Evolutionary conservation across 371 early-diverging fungal species (phyloP).

Genomic region (Circinella minor): DNA sequence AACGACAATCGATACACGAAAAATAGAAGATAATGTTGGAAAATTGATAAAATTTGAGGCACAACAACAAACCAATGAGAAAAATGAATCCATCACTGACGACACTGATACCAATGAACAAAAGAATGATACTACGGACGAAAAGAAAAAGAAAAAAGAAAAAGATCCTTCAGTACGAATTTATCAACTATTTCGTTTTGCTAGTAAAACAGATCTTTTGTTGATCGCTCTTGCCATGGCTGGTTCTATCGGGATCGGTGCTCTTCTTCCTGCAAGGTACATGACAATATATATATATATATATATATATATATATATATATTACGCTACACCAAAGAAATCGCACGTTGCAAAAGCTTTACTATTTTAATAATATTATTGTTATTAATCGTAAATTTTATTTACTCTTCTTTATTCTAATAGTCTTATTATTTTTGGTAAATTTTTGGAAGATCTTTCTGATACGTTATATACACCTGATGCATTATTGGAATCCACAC

Average conservation of each 20-base stretch:
- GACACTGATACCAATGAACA: neutral
- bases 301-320: too few species aligned
- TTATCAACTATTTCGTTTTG: constrained; percentile 70
- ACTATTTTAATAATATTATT: neutral
- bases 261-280: constrained; percentile 24
- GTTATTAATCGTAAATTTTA: neutral
- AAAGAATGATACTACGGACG: constrained; percentile 17
- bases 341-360: neutral
- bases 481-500: constrained; percentile 22
- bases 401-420: neutral
- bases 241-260: constrained; percentile 33
- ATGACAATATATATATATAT: too few species aligned
- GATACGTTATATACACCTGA: constrained; percentile 30
- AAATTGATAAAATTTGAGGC: too few species aligned
- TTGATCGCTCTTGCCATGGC: constrained; percentile 46
- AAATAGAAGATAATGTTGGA: too few species aligned
- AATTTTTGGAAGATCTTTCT: constrained; percentile 22
- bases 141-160: constrained; percentile 24
- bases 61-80: too few species aligned
- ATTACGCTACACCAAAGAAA: neutral
- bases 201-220: constrained; percentile 60
- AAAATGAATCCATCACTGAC: too few species aligned
- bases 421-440: constrained; percentile 32
- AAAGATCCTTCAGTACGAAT: constrained; percentile 51
- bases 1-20: too few species aligned